Evolutionary conservation across 1,284 basidiomycete species (phyloP), one percentile per base, ranked within the genome.

Genomic region (Trametes pubescens): DNA sequence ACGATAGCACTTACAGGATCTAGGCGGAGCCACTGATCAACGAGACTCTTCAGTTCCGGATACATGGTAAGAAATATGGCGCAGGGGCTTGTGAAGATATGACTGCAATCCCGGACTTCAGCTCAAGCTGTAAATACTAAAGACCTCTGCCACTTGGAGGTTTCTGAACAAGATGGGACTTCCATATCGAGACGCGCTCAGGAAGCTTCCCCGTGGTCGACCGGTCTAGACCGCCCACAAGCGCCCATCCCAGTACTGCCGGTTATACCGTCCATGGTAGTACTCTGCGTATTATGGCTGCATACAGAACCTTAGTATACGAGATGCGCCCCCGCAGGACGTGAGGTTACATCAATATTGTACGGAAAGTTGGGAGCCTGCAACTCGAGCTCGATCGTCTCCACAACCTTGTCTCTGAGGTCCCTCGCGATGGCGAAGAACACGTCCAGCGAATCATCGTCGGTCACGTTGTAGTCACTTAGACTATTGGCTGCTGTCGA

Each of bases 21-120:
- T 40, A 85, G 71, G 32, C 75, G 76, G 24, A 89, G 78, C 87
- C 87, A 89, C 71, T 88, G 82, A 10, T 77, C 72, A 16, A 87
- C 83, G 26, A 86, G 79, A 14, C 46, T 54, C 59, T 82, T 75
- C n/a, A 85, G 74, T 13, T 76, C 51, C 5, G 64, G 5, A 46
- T 65, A 51, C 49, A 67, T 67, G 8, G n/a, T 37, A 10, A 34
- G 37, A 26, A 7, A 35, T 7, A 18, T 26, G 13, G 35, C 38
- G 34, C 24, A 13, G 4, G 38, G 37, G 2, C 8, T 14, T 37
- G 13, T 4, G 37, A 13, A 16, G 37, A 16, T 38, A 16, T 26
- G 46, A 29, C 46, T 13, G 22, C 26, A 48, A 16, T 38, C 11
- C 4, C 11, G 37, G 10, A 6, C 11, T 13, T 6, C 37, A 38